Percentiles rank a stretch among this genome's conserved stretches.
Evolutionary conservation across 139 green algal genomes (phyloP).

Genomic region (Haematococcus lacustris): DNA sequence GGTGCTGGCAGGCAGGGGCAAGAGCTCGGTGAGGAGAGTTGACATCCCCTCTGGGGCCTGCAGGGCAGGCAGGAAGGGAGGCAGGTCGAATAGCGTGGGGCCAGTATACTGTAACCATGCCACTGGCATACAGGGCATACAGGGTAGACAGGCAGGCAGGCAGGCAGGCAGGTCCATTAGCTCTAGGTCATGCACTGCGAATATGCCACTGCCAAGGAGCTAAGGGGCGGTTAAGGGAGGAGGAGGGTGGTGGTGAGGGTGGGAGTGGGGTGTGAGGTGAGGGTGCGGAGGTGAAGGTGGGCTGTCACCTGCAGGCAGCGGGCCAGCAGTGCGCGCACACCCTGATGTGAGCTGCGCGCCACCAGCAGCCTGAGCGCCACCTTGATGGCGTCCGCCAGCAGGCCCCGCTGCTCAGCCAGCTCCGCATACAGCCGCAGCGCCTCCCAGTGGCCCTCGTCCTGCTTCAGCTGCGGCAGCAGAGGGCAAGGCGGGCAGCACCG

Average conservation of each 20-base stretch:
- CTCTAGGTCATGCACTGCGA: no score
- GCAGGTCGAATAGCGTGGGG: no score
- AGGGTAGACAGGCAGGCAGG: no score
- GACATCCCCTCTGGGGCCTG: background rate
- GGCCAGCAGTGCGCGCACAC: background rate
- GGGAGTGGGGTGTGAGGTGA: no score
- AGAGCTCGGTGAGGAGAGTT: background rate
- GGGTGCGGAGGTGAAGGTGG: no score
- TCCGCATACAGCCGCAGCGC: background rate
- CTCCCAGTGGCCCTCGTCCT: background rate
- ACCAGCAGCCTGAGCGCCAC: background rate
- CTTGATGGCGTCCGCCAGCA: background rate
- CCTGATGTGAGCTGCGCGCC: background rate
- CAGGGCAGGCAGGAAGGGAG: background rate
- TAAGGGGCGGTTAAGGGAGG: no score
- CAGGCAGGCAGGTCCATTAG: no score
- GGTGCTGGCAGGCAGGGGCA: background rate
- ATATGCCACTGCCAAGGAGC: no score
- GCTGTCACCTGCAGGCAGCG: background rate
- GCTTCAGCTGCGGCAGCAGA: background rate
- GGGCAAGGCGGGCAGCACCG: background rate
- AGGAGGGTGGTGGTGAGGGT: no score
- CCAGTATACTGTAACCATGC: no score
- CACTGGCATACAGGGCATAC: no score
- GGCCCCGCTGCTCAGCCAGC: background rate